These are phyloP conservation scores for Boletus vermiculosoides DNA, from an alignment of 768 basidiomycete species.

Conservation along the genomic window DNA sequence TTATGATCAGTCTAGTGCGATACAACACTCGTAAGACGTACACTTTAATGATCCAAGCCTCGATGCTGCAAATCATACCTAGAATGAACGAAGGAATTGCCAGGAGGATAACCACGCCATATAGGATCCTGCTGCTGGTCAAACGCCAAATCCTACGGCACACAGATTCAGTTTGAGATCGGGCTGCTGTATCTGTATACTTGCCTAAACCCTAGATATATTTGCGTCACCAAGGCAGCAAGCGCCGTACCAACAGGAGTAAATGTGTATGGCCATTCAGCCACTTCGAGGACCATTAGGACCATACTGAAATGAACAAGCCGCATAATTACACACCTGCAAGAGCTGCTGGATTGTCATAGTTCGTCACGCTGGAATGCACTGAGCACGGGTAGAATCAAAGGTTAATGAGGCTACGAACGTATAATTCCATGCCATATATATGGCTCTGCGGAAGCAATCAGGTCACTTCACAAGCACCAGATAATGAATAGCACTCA, in stretches of 20 bases:
- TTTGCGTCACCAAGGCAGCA: slow-evolving; percentile 50
- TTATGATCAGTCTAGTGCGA: background rate
- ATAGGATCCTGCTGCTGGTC: background rate
- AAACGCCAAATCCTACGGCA: background rate
- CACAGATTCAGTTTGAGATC: no score
- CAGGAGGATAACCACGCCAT: background rate
- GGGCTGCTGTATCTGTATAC: slow-evolving; percentile 1
- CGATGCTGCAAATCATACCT: background rate
- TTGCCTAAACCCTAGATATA: slow-evolving; percentile 47
- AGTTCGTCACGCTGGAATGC: background rate
- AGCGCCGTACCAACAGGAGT: slow-evolving; percentile 48
- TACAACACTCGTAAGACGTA: background rate
- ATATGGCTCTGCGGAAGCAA: slow-evolving; percentile 12
- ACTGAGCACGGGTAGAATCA: background rate
- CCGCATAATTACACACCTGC: background rate
- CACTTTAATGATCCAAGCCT: background rate
- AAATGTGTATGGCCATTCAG: slow-evolving; percentile 51
- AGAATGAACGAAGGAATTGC: background rate
- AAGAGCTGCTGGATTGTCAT: background rate
- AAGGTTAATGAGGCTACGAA: background rate
- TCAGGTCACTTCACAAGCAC: background rate
- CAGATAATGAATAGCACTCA: background rate
- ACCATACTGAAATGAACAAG: background rate
- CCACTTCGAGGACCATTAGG: background rate
- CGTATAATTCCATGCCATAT: slow-evolving; percentile 21